Base-by-base conservation (phyloP, 805 yeast genomes). In the Lachancea kluyveri region DNA sequence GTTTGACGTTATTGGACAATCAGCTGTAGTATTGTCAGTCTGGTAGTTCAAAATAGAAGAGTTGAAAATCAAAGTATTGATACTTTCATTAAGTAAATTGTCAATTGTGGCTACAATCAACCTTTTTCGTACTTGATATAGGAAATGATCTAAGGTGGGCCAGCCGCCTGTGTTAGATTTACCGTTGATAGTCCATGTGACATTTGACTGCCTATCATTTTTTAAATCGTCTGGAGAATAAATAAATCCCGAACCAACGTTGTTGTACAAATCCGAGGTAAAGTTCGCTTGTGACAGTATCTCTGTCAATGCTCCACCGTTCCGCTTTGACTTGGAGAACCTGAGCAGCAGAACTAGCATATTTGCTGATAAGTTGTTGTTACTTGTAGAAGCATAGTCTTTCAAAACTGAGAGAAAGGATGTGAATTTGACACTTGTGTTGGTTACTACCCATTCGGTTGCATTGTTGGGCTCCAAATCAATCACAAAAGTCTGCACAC, bases 401-500 rank as follows among this genome's bases (percentile, higher is more conserved):
- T 55, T 34, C 1, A 77, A 25, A 0, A 48, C 42, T 0, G 29
- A 9, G 1, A 64, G 31, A 1, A 70, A 37, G 3, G 48, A 37
- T 1, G 41, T n/a, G 13, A 65, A 38, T 0, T 36, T 30, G 1
- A 60, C 24, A 4, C 44, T 41, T 0, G 57, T 43, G 25, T 35
- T 32, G 3, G 22, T 35, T 18, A 44, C 31, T 33, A 18, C 30
- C 48, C 41, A 50, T 3, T 64, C 54, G 23, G 57, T 46, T 3
- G 64, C 54, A 24, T 56, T 43, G 44, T 71, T 72, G 65, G 74
- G 70, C 50, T 76, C 77, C 17, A 78, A 33, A 45, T 80, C 83
- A 4, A 77, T 31, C 33, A 60, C 54, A n/a, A 75, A 49, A 0
- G 65, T 52, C 31, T 66, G 68, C 1, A 67, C 56, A 0, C 82